phyloP scores from a whole-genome alignment of 1,284 basidiomycete genomes.

The Papiliotrema terrestris region DNA sequence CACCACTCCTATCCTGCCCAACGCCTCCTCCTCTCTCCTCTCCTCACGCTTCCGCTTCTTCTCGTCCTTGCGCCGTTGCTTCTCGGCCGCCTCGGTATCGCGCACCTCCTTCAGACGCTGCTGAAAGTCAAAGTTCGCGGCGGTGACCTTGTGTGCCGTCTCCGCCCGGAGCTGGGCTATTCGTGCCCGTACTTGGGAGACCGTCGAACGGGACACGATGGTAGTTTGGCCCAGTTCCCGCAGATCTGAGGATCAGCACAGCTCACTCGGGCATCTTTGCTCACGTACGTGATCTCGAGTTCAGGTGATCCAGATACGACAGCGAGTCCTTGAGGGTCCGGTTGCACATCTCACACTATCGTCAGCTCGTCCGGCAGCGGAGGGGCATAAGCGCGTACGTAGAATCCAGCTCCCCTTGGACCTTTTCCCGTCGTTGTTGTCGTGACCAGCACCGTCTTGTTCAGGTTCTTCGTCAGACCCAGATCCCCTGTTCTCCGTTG shows the following conservation, averaged over 20 bases:
- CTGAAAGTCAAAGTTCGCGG: slow-evolving; percentile 91
- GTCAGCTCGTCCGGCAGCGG: slow-evolving; percentile 38
- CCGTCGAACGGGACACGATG: slow-evolving; percentile 79
- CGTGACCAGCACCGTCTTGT: slow-evolving; percentile 82
- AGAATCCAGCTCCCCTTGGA: slow-evolving; percentile 84
- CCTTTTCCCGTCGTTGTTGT: slow-evolving; percentile 66
- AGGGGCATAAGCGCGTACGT: slow-evolving; percentile 45
- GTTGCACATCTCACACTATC: slow-evolving; percentile 76
- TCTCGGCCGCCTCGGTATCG: slow-evolving; percentile 51
- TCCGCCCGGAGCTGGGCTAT: slow-evolving; percentile 84
- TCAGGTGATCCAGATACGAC: slow-evolving; percentile 93
- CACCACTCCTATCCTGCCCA: slow-evolving; percentile 21
- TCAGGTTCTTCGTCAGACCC: slow-evolving; percentile 84
- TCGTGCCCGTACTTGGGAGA: slow-evolving; percentile 84
- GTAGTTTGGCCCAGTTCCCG: slow-evolving; percentile 91
- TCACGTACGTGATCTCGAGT: slow-evolving; percentile 81
- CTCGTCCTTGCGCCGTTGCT: slow-evolving; percentile 61
- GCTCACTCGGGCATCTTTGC: not conserved
- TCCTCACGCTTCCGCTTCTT: slow-evolving; percentile 47
- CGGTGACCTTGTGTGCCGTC: slow-evolving; percentile 70
- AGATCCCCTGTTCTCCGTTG: slow-evolving; percentile 74
- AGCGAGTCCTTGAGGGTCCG: slow-evolving; percentile 90
- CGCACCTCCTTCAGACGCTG: slow-evolving; percentile 78
- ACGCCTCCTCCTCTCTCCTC: slow-evolving; percentile 26
- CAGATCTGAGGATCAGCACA: slow-evolving; percentile 6